These are phyloP conservation scores for Rhizopus sp. DNA, from an alignment of 371 early-diverging fungal species.

Conservation along the genomic window DNA sequence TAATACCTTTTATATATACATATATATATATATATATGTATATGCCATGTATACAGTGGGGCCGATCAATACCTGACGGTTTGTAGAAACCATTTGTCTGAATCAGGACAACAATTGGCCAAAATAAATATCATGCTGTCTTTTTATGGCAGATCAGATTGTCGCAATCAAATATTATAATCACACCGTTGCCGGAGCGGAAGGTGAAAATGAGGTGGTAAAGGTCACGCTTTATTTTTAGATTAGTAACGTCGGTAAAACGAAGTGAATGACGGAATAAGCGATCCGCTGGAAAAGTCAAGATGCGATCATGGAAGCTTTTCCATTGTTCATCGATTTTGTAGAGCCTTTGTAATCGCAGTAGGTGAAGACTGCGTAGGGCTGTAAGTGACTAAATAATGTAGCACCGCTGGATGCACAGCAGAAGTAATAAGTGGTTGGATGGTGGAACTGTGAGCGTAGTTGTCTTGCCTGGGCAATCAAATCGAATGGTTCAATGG, in stretches of 20 bases:
- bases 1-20: too few species aligned
- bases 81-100: too few species aligned
- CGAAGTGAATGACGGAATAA: neutral
- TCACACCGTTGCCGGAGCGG: too few species aligned
- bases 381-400: neutral
- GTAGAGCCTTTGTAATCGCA: slow-evolving; percentile 2
- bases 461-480: slow-evolving; percentile 6
- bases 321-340: slow-evolving; percentile 5
- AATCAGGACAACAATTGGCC: too few species aligned
- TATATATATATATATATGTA: neutral
- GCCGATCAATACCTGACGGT: too few species aligned
- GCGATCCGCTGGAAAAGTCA: slow-evolving; percentile 5
- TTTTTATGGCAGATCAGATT: too few species aligned
- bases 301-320: slow-evolving; percentile 4
- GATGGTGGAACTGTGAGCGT: slow-evolving; percentile 3
- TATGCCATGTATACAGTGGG: too few species aligned
- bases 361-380: slow-evolving; percentile 5
- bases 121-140: too few species aligned
- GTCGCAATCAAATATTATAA: too few species aligned
- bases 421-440: slow-evolving; percentile 10
- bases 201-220: too few species aligned
- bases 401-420: slow-evolving; percentile 8
- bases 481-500: slow-evolving; percentile 1
- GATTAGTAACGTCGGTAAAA: too few species aligned
- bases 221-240: too few species aligned